Evolutionary conservation across 176 grass and related monocot species (phyloP).

Genomic region (Rhynchospora tenuis): DNA sequence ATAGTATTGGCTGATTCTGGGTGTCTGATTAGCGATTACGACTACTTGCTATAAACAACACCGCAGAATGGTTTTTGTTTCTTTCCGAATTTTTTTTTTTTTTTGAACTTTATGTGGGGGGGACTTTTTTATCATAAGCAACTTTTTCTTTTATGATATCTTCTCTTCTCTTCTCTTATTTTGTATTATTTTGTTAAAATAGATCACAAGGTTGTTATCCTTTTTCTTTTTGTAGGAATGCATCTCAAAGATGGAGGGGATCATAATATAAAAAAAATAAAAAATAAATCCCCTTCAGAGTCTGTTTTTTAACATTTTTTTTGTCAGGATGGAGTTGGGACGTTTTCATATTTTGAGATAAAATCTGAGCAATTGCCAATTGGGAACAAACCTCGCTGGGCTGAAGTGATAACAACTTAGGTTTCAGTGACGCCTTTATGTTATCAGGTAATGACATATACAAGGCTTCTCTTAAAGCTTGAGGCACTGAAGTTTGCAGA

Average conservation of each 20-base stretch:
- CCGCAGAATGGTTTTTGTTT: too few species aligned
- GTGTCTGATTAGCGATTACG: too few species aligned
- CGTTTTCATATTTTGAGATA: neutral
- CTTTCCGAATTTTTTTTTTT: too few species aligned
- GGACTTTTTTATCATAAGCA: too few species aligned
- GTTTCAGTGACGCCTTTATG: constrained; percentile 46
- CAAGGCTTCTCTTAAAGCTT: constrained; percentile 47
- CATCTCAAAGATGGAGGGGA: neutral
- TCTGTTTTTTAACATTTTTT: neutral
- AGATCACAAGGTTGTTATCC: too few species aligned
- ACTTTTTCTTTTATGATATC: too few species aligned
- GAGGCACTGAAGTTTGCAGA: constrained; percentile 38
- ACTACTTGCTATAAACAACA: too few species aligned
- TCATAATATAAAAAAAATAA: neutral
- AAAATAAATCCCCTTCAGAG: neutral
- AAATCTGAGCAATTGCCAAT: neutral
- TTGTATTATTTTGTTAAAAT: too few species aligned
- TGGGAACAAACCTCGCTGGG: constrained; percentile 30
- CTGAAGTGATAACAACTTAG: constrained; percentile 30
- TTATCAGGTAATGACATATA: constrained; percentile 59
- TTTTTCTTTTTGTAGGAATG: neutral
- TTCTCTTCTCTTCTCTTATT: too few species aligned
- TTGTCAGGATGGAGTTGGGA: neutral
- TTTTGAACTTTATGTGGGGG: too few species aligned
- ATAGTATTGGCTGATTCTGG: neutral